A percentile compares a stretch with the other conserved stretches of the same genome.
These are phyloP conservation scores for Hevea brasiliensis DNA, from an alignment of 345 rosid genomes.

Conservation along the genomic window DNA sequence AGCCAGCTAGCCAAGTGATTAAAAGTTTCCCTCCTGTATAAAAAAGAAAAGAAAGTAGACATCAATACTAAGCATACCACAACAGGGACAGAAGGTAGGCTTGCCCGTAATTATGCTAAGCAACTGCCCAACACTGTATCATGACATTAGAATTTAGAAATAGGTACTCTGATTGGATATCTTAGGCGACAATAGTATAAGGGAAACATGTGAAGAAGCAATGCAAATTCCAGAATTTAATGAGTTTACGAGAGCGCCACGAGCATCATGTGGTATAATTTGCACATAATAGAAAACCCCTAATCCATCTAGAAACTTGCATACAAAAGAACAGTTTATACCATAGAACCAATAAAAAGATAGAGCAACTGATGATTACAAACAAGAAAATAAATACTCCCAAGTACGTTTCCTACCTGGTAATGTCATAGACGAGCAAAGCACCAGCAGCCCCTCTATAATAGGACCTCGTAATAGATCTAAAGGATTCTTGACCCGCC, in stretches of 20 bases:
- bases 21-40: conserved; percentile 81
- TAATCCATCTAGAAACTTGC: too few species aligned
- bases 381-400: background rate
- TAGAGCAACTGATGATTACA: background rate
- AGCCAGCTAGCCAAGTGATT: conserved; percentile 96
- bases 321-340: background rate
- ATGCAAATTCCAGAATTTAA: background rate
- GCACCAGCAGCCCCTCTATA: conserved; percentile 99
- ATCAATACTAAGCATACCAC: background rate
- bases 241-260: background rate
- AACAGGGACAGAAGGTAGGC: background rate
- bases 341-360: background rate
- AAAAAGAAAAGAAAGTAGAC: conserved; percentile 9
- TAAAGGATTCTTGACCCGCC: conserved; percentile 99
- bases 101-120: background rate
- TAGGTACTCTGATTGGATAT: background rate
- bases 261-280: background rate
- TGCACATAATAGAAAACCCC: background rate
- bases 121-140: background rate
- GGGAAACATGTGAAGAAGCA: background rate
- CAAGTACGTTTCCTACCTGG: conserved; percentile 47
- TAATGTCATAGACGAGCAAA: conserved; percentile 95
- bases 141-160: background rate
- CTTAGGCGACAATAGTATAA: background rate
- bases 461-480: conserved; percentile 96